Evolutionary conservation across 2,329 filamentous ascomycete species (phyloP).

Genomic region (Hysterium pulicare): DNA sequence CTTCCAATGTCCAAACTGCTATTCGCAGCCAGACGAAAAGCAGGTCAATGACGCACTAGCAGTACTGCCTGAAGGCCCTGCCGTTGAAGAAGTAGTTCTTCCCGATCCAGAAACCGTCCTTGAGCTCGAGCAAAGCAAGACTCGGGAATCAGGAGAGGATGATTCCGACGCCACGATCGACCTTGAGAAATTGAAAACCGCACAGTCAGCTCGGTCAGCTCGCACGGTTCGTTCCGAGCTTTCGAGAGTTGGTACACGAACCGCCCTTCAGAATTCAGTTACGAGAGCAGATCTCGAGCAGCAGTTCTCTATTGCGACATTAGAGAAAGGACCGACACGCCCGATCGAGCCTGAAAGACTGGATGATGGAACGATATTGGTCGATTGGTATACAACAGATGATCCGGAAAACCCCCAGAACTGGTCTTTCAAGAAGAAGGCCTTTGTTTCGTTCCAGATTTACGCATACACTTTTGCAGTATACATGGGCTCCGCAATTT

Average conservation of each 20-base stretch:
- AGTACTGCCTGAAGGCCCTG: constrained; percentile 16
- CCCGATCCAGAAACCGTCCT: constrained; percentile 22
- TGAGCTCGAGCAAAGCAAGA: constrained; percentile 16
- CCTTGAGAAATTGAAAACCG: constrained; percentile 29
- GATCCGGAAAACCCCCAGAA: constrained; percentile 41
- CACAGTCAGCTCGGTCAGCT: constrained; percentile 19
- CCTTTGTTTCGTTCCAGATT: constrained; percentile 37
- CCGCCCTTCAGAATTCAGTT: constrained; percentile 32
- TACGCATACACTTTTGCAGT: constrained; percentile 57
- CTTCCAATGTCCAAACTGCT: constrained; percentile 51
- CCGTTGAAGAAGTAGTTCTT: constrained; percentile 22
- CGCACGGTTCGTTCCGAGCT: constrained; percentile 27
- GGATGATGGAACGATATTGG: constrained; percentile 37
- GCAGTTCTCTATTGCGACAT: constrained; percentile 30
- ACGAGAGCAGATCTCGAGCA: constrained; percentile 41
- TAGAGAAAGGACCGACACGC: constrained; percentile 34
- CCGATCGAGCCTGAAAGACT: constrained; percentile 34
- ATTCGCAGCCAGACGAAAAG: constrained; percentile 24
- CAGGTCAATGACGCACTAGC: constrained; percentile 8
- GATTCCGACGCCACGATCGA: constrained; percentile 14
- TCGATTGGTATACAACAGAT: constrained; percentile 45
- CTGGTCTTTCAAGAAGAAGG: constrained; percentile 35
- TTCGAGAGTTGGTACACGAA: constrained; percentile 35
- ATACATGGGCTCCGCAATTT: constrained; percentile 54
- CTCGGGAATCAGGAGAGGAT: constrained; percentile 12